A percentile compares a stretch with the other conserved stretches of the same genome.
These are phyloP conservation scores for Penstemon newberryi DNA, from an alignment of 257 asterid genomes.

Conservation along the genomic window DNA sequence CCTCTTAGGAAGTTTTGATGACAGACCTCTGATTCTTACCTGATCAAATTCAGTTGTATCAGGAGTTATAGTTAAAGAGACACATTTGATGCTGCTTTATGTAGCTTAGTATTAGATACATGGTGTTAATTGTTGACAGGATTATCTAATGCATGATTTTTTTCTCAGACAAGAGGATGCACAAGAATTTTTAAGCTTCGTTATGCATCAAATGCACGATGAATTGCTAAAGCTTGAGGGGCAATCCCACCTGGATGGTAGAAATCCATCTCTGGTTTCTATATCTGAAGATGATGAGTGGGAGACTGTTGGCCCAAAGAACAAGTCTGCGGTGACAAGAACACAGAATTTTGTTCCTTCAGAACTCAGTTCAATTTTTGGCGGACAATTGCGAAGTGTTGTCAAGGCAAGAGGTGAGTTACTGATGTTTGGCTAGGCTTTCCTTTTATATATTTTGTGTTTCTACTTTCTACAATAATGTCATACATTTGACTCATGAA, in stretches of 20 bases:
- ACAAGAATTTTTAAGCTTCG: constrained; percentile 82
- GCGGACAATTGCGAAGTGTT: constrained; percentile 80
- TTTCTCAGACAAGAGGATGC: constrained; percentile 92
- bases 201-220: constrained; percentile 90
- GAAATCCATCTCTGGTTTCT: constrained; percentile 60
- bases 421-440: constrained; percentile 17
- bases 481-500: constrained; percentile 15
- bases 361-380: constrained; percentile 73
- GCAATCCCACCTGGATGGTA: constrained; percentile 49
- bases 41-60: constrained; percentile 20
- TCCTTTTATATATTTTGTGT: constrained; percentile 13
- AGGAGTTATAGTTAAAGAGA: constrained; percentile 8
- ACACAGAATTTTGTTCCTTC: constrained; percentile 77
- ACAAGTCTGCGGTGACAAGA: constrained; percentile 93
- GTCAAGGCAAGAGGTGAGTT: constrained; percentile 74
- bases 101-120: constrained; percentile 3
- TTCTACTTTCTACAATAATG: constrained; percentile 1
- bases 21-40: background rate
- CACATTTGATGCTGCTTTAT: background rate
- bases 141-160: constrained; percentile 1
- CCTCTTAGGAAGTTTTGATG: background rate
- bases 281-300: constrained; percentile 87
- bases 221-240: constrained; percentile 88
- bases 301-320: constrained; percentile 98
- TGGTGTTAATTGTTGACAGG: background rate